Base-by-base conservation (phyloP, 2,329 filamentous ascomycete genomes). In the Capronia coronata region DNA sequence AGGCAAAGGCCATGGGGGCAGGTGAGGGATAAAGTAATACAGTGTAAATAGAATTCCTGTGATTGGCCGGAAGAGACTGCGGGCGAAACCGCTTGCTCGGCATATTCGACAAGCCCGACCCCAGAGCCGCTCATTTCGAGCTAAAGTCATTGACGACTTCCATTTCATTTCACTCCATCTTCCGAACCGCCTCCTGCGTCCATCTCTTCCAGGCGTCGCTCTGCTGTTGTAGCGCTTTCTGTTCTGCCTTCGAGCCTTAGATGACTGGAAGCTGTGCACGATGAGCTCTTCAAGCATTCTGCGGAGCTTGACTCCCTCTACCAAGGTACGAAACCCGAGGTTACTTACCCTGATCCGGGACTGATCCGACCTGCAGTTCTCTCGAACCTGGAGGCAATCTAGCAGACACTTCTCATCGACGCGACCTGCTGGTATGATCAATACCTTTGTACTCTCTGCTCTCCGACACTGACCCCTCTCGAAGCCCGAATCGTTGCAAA, bases 351-450 rank as follows among this genome's bases (percentile, higher is more conserved):
- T 25, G 38, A 47, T 55, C 56, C 56, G 51, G 43, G 32, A 29
- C 51, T 52, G 46, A 57, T 46, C 46, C 47, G 57, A 48, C 49
- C 46, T 43, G 51, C 61, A 87, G 83, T 78, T 86, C 67, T 78
- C 80, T 59, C 77, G 78, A 64, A 71, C 75, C 61, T 69, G 82
- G 62, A 79, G 77, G 69, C 76, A 75, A 63, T 80, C 86, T 65
- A 75, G 78, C 65, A 80, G 90, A 71, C 76, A 82, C 54, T 97
- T 98, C 74, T 94, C 91, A 55, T 88, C 87, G 57, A 91, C 91
- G 57, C 82, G 84, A 65, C 81, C 87, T 60, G 84, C 81, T 63
- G 83, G 85, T 87, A 80, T 65, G 81, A 68, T 45, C 43, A n/a
- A 41, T n/a, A 13, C 10, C 10, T 21, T 38, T 30, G 27, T 23